Evolutionary conservation across 176 grass and related monocot species (phyloP), one percentile per base, ranked within the genome.

Genomic region (Triticum timopheevii): DNA sequence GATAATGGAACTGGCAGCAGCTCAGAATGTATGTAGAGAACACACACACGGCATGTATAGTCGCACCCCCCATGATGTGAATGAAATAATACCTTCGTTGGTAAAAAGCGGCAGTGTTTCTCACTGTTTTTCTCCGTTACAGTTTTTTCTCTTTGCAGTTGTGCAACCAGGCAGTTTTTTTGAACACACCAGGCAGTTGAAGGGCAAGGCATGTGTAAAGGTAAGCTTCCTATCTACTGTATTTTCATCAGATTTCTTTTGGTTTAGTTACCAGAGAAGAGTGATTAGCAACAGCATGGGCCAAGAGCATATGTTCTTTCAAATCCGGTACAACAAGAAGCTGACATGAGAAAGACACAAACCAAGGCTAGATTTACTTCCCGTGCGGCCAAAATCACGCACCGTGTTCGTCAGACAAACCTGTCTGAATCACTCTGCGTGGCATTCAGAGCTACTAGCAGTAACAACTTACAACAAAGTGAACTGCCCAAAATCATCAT

Each of bases 41-140:
- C 8, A 22, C 22, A 58, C 10, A 76, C 54, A 69, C 19, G 15
- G 8, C 67, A 27, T 86, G 78, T 61, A 74, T 58, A 74, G 24
- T 80, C 67, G 34, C 83, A 56, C 25, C 76, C 76, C 69, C 62
- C 68, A 27, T 40, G 47, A 63, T 71, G 19, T 69, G 70, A 69
- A 88, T 71, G 69, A 61, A 91, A 62, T 84, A 49, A 90, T 75
- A 31, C 16, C 79, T 73, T 65, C 25, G 42, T 59, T 25, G 31
- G 10, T 61, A 27, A 25, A 34, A 83, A 87, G 0, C 25, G 44
- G 0, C 39, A 49, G 0, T 17, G 12, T 49, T 10, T 31, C 13
- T 6, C 33, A 1, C 38, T 35, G 50, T 20, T 31, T 69, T 50
- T 31, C 25, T 47, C 40, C 40, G 10, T 44, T 44, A 11, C 2